Conservation (phyloP, 1,284 basidiomycete genomes). For the Athelia sp. region DNA sequence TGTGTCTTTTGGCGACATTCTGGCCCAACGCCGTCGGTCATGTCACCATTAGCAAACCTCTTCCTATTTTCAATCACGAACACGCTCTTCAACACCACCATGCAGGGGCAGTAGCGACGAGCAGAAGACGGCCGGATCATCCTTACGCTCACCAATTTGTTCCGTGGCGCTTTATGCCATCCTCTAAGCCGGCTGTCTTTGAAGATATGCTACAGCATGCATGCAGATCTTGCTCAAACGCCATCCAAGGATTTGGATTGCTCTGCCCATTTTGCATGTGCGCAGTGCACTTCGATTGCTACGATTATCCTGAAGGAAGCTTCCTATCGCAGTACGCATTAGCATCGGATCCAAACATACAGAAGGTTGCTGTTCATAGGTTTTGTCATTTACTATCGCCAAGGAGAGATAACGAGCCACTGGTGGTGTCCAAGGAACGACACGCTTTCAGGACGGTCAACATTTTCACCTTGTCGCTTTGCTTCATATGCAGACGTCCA, state of each 20-base stretch:
- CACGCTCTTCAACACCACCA: constrained; percentile 10
- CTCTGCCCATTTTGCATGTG: constrained; percentile 63
- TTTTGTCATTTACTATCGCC: constrained; percentile 47
- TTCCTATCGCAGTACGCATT: constrained; percentile 48
- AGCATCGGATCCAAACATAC: constrained; percentile 36
- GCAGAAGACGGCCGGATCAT: constrained; percentile 21
- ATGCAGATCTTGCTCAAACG: constrained; percentile 49
- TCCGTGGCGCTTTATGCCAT: constrained; percentile 53
- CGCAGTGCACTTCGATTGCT: constrained; percentile 67
- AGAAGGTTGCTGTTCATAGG: constrained; percentile 55
- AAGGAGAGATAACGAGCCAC: constrained; percentile 21
- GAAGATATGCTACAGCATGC: constrained; percentile 33
- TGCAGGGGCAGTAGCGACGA: constrained; percentile 2
- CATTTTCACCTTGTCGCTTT: constrained; percentile 68
- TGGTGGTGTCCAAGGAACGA: constrained; percentile 22
- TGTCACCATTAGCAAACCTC: constrained; percentile 45
- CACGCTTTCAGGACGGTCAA: constrained; percentile 58
- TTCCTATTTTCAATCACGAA: constrained; percentile 33
- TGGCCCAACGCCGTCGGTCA: constrained; percentile 71
- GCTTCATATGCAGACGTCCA: constrained; percentile 60
- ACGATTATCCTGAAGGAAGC: constrained; percentile 63
- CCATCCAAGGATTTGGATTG: constrained; percentile 56
- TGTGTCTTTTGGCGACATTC: constrained; percentile 51
- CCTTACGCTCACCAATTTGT: constrained; percentile 58
- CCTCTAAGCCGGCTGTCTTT: constrained; percentile 23